Base-by-base conservation (phyloP, 345 rosid species). In the Brassica carinata region DNA sequence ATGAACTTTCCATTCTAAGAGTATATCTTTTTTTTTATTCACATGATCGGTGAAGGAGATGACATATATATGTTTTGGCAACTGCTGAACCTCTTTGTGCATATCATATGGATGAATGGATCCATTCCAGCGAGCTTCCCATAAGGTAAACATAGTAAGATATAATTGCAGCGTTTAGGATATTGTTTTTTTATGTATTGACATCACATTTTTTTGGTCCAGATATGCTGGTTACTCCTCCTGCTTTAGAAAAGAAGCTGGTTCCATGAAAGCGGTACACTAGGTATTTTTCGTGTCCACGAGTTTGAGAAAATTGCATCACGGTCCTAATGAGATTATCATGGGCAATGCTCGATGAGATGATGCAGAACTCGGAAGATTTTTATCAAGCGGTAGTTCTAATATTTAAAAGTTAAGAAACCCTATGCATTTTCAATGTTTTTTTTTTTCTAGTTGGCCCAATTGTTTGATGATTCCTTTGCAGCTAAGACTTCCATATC, bases 11-110 rank as follows among this genome's bases (percentile, higher is more conserved):
- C 8, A 15, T 53, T 23, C 58, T 27, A 26, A 67, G n/a, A 14
- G 45, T 38, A 59, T 38, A 53, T 73, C 55, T 18, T 23, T 66
- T 0, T 0, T 38, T 58, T 70, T 61, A 73, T 55, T 73, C 64
- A 95, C 98, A 97, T 95, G 78, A 93, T 94, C 43, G 99, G 99
- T 64, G 98, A 95, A 78, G 98, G 98, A 73, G 99, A 93, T 57
- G 99, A 95, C 73, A 93, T 93, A 36, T 93, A 95, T 19, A 19
- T 19, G 23, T 19, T 19, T 19, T 19, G 23, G 26, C 26, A 23
- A 23, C 26, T 73, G 79, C 99, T 23, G 26, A 95, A 74, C 97
- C 98, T 3, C 90, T 95, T 14, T 93, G 99, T 81, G 90, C 98
- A 66, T 93, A 88, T 79, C 99, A 95, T 84, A 1, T 87, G 64